A percentile compares a stretch with the other conserved stretches of the same genome.
Evolutionary conservation across 176 grass and related monocot species (phyloP).

Genomic region (Oryza punctata): DNA sequence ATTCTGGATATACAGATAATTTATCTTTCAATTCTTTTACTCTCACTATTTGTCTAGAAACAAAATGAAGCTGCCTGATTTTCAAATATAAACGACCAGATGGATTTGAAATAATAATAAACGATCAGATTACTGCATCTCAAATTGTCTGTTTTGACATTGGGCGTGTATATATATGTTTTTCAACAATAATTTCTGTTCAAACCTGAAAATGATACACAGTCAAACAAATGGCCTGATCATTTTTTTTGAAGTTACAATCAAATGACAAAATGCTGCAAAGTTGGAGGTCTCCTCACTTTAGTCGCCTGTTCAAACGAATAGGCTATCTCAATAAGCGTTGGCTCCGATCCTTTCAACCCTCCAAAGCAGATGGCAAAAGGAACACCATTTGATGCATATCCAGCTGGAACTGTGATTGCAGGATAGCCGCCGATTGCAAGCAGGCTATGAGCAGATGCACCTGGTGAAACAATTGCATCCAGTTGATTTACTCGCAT

Average conservation of each 20-base stretch:
- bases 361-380: constrained; percentile 76
- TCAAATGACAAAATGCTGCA: constrained; percentile 46
- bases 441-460: constrained; percentile 55
- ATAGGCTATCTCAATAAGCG: constrained; percentile 76
- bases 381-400: constrained; percentile 45
- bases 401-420: constrained; percentile 77
- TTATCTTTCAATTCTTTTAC: neutral
- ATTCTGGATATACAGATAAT: neutral
- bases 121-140: neutral
- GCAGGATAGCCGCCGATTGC: constrained; percentile 70
- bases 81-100: neutral
- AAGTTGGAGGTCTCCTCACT: constrained; percentile 56
- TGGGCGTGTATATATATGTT: neutral
- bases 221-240: neutral
- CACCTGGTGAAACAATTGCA: constrained; percentile 52
- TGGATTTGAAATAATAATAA: no score
- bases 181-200: neutral
- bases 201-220: neutral
- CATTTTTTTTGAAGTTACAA: constrained; percentile 16
- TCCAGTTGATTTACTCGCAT: constrained; percentile 62
- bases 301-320: constrained; percentile 74
- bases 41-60: neutral
- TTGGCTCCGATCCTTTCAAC: constrained; percentile 70
- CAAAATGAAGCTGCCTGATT: neutral
- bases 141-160: neutral